Base-by-base conservation (phyloP, 2,329 filamentous ascomycete species). In the Aspergillus udagawae region DNA sequence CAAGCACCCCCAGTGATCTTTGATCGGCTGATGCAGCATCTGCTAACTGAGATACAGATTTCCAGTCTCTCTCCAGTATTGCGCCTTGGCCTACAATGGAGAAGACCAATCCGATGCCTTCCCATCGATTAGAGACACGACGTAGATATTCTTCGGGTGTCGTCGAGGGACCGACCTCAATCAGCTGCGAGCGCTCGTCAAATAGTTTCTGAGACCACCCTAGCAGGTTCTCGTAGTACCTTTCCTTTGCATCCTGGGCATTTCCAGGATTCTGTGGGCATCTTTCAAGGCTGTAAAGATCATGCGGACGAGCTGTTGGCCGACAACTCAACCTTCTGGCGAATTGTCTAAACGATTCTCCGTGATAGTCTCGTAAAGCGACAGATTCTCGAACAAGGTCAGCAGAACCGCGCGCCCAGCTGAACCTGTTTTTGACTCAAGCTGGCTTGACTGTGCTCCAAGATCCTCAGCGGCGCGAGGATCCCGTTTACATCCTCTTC, bases 21-120 rank as follows among this genome's bases (percentile, higher is more conserved):
- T 64, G 53, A 49, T 60, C 53, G 45, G 59, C 8, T 54, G 44
- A 28, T 45, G 58, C 9, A 55, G 56, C 50, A 20, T 23, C 49
- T 55, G 56, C 45, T 41, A 41, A 23, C 25, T 52, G 28, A 28
- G 41, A 55, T n/a, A 53, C 32, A 14, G 49, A 47, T 23, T 45
- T 52, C 49, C 51, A 56, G 27, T 57, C 55, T 12, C 55, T 47
- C 32, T 57, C 51, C 25, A 60, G 55, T 44, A 57, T 58, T 21
- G 60, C 50, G 5, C 55, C 59, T 25, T 59, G 42, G 1, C 67
- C 67, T 8, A 61, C 51, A 1, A 65, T 25, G 8, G 60, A 59
- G 27, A 68, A 66, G 14, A 68, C 29, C 12, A 68, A 28, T 0
- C 63, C 65, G 35, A 68, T 61, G 3, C 60, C 53, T 56, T 69